A percentile compares a stretch with the other conserved stretches of the same genome.
Evolutionary conservation across 768 basidiomycete species (phyloP).

Genomic region (Suillus bovinus): DNA sequence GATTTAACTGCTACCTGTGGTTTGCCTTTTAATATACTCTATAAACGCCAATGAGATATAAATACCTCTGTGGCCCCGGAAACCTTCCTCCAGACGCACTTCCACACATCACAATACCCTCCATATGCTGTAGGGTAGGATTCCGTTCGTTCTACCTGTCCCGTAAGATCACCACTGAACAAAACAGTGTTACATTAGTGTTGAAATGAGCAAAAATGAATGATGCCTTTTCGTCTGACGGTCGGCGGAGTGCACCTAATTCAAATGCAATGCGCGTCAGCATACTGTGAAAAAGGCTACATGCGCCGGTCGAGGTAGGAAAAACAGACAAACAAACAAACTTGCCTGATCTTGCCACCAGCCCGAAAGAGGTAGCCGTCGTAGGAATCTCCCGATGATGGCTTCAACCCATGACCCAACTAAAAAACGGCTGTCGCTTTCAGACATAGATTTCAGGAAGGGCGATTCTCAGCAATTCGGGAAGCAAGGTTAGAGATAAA

Average conservation of each 20-base stretch:
- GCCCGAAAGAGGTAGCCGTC: neutral
- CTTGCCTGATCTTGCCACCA: slow-evolving; percentile 2
- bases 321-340: neutral
- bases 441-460: neutral
- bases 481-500: neutral
- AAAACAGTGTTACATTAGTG: neutral
- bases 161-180: slow-evolving; percentile 13
- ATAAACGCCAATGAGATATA: neutral
- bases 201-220: neutral
- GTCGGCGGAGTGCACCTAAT: neutral
- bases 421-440: neutral
- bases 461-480: neutral
- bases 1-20: slow-evolving; percentile 30
- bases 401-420: neutral
- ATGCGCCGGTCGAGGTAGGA: too few relatives aligned
- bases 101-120: slow-evolving; percentile 15
- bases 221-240: neutral
- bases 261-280: neutral
- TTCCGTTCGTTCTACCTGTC: slow-evolving; percentile 7
- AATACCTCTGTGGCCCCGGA: slow-evolving; percentile 1
- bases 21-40: neutral
- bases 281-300: neutral
- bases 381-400: neutral
- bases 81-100: slow-evolving; percentile 22
- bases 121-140: slow-evolving; percentile 10